A percentile compares a stretch with the other conserved stretches of the same genome.
Evolutionary conservation across 192 early-diverging fungal genomes (phyloP).

Genomic region (Phlyctochytrium planicorne): DNA sequence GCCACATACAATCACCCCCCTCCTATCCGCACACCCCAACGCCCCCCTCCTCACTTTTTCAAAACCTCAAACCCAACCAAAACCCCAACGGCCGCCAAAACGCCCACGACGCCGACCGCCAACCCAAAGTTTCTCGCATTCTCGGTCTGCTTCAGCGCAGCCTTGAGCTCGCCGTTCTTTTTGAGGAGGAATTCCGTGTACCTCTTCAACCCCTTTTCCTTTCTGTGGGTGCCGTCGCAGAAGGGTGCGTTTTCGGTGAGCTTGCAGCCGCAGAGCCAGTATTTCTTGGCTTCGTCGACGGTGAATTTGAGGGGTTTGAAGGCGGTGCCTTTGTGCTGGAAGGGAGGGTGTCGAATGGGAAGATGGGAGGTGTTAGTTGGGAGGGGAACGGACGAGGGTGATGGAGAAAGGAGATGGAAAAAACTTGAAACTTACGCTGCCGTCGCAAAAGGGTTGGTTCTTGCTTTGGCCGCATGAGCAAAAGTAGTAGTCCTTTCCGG

Average conservation of each 20-base stretch:
- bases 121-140: neutral
- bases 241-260: constrained; percentile 29
- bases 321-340: constrained; percentile 35
- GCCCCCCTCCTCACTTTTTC: neutral
- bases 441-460: constrained; percentile 50
- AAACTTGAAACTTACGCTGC: constrained; percentile 13
- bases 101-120: neutral
- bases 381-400: too few species aligned
- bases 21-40: too few species aligned
- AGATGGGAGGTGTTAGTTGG: neutral
- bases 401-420: constrained; percentile 3
- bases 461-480: constrained; percentile 35
- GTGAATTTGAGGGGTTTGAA: constrained; percentile 35
- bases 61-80: neutral
- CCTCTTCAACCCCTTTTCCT: constrained; percentile 39
- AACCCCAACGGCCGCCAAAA: neutral
- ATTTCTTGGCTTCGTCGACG: constrained; percentile 38
- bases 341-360: neutral
- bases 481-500: constrained; percentile 30
- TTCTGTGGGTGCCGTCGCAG: constrained; percentile 45
- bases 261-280: constrained; percentile 40
- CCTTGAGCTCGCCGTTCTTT: constrained; percentile 34
- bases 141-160: constrained; percentile 13
- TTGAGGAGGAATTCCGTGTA: constrained; percentile 47
- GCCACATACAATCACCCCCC: too few species aligned